These are phyloP conservation scores for Hyaloperonospora brassicae DNA, from an alignment of 352 stramenopile genomes.

Conservation along the genomic window DNA sequence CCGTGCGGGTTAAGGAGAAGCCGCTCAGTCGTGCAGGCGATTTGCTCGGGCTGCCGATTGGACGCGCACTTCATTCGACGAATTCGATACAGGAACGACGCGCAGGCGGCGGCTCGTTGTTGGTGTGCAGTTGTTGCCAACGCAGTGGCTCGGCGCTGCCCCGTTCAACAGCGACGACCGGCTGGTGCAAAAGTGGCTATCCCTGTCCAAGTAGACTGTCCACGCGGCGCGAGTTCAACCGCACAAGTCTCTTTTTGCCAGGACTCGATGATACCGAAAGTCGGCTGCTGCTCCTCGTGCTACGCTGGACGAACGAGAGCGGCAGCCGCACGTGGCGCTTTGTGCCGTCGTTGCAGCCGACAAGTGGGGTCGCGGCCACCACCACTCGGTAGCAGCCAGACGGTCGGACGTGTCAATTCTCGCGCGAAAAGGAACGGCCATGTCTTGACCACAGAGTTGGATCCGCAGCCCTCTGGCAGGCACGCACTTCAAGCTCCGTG, in stretches of 20 bases:
- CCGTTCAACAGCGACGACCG: conserved; percentile 12
- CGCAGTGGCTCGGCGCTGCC: conserved; percentile 10
- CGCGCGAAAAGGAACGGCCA: conserved; percentile 8
- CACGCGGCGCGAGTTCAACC: conserved; percentile 16
- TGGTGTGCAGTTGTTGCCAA: no score
- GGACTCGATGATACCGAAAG: conserved; percentile 1
- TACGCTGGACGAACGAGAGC: conserved; percentile 8
- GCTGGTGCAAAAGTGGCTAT: conserved; percentile 27
- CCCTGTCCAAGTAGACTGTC: conserved; percentile 13
- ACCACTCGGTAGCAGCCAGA: conserved; percentile 10
- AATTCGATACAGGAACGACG: no score
- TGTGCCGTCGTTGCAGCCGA: conserved; percentile 2
- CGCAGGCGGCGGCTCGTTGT: no score
- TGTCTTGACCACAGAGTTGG: conserved; percentile 8
- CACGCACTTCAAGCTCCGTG: conserved; percentile 10
- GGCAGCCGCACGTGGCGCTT: conserved; percentile 1
- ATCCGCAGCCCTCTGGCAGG: conserved; percentile 15
- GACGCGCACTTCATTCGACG: conserved; percentile 5
- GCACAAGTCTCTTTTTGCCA: not conserved
- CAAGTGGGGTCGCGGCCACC: conserved; percentile 8
- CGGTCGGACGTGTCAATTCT: conserved; percentile 12
- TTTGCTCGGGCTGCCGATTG: conserved; percentile 32
- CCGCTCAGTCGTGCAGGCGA: conserved; percentile 12
- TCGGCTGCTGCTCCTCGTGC: not conserved
- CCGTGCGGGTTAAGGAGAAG: conserved; percentile 27